Evolutionary conservation across 768 basidiomycete species (phyloP).

Genomic region (Artomyces pyxidatus): DNA sequence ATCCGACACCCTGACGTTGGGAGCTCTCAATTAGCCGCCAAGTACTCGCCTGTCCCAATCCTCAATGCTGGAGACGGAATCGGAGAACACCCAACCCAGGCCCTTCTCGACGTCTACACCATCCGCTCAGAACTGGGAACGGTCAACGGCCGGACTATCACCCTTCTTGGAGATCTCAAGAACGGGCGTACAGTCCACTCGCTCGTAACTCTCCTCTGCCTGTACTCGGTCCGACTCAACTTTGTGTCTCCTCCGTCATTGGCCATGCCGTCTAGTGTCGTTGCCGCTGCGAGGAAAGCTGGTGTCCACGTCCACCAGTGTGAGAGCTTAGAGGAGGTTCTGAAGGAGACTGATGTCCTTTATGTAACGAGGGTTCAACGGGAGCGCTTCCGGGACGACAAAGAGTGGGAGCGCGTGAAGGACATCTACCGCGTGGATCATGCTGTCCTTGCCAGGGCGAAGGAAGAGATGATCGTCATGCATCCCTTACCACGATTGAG

Average conservation of each 20-base stretch:
- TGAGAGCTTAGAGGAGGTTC: slow-evolving; percentile 86
- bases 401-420: slow-evolving; percentile 87
- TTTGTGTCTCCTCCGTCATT: slow-evolving; percentile 86
- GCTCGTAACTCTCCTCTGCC: slow-evolving; percentile 82
- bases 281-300: slow-evolving; percentile 75
- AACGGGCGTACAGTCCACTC: slow-evolving; percentile 97
- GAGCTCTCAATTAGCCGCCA: slow-evolving; percentile 91
- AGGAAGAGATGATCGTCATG: slow-evolving; percentile 98
- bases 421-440: slow-evolving; percentile 92
- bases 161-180: slow-evolving; percentile 91
- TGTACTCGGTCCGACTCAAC: slow-evolving; percentile 92
- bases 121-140: slow-evolving; percentile 97
- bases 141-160: slow-evolving; percentile 92
- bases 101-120: slow-evolving; percentile 83
- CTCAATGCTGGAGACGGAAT: slow-evolving; percentile 96
- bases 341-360: slow-evolving; percentile 89
- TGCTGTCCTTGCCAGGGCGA: slow-evolving; percentile 84
- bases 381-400: slow-evolving; percentile 78
- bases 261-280: slow-evolving; percentile 83
- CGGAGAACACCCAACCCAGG: slow-evolving; percentile 97
- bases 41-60: slow-evolving; percentile 91
- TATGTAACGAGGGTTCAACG: slow-evolving; percentile 96
- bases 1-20: slow-evolving; percentile 93
- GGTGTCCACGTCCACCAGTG: slow-evolving; percentile 73
- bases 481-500: slow-evolving; percentile 95